A percentile compares a stretch with the other conserved stretches of the same genome.
These are phyloP conservation scores for Dimargaris cristalligena DNA, from an alignment of 192 early-diverging fungal species.

Conservation along the genomic window DNA sequence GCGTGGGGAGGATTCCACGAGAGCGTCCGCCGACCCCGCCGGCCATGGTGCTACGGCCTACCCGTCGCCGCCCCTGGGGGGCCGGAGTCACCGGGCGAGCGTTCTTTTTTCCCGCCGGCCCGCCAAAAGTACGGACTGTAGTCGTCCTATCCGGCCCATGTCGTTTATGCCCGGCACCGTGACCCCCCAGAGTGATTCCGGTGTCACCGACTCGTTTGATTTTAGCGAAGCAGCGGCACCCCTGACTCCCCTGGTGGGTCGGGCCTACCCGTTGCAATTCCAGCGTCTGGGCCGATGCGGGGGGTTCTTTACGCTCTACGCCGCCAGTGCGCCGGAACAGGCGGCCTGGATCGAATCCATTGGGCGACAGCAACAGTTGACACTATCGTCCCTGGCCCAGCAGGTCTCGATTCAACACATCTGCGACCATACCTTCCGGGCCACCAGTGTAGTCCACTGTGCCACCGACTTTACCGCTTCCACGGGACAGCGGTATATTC, in stretches of 20 bases:
- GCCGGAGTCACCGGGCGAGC: not conserved
- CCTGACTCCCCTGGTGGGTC: not conserved
- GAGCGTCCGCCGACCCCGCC: too few relatives aligned
- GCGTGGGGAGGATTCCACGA: not conserved
- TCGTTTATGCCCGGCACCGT: not conserved
- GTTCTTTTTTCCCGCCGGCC: not conserved
- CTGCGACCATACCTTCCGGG: constrained; percentile 3
- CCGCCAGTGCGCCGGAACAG: not conserved
- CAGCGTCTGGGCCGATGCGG: not conserved
- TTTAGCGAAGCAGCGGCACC: too few relatives aligned
- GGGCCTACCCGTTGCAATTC: not conserved
- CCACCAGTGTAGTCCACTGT: not conserved
- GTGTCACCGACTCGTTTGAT: too few relatives aligned
- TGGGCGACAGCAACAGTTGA: not conserved
- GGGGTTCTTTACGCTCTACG: not conserved
- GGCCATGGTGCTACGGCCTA: not conserved
- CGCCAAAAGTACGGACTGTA: too few relatives aligned
- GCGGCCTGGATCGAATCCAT: not conserved
- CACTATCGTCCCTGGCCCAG: not conserved
- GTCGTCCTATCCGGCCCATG: not conserved
- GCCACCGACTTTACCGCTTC: not conserved
- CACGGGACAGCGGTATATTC: not conserved
- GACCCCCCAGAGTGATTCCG: not conserved
- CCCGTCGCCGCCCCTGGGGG: too few relatives aligned
- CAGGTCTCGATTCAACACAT: not conserved